These are phyloP conservation scores for Erodium texanum DNA, from an alignment of 441 rosid genomes.

Conservation along the genomic window DNA sequence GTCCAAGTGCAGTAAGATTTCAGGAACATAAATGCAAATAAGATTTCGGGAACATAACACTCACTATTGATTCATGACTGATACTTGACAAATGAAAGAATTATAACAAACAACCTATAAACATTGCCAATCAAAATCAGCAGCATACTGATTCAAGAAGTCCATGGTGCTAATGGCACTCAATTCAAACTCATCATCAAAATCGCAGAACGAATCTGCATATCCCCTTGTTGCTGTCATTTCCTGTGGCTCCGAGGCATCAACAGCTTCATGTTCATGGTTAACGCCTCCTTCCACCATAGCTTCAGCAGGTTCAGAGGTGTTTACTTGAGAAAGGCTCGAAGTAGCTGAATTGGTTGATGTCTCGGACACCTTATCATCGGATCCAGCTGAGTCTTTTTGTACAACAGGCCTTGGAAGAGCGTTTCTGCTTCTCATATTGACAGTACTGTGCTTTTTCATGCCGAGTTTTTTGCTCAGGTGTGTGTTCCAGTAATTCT, in stretches of 20 bases:
- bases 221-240: neutral
- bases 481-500: conserved; percentile 80
- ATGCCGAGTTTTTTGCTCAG: conserved; percentile 50
- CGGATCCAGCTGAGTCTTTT: conserved; percentile 14
- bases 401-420: conserved; percentile 18
- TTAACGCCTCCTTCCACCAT: conserved; percentile 8
- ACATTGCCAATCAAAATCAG: conserved; percentile 19
- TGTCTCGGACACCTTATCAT: neutral
- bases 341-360: conserved; percentile 17
- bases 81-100: neutral
- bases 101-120: neutral
- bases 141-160: conserved; percentile 30
- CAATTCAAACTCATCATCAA: conserved; percentile 30
- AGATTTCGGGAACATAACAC: neutral
- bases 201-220: conserved; percentile 8
- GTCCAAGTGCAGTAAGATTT: neutral
- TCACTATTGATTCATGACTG: too few species aligned
- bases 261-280: conserved; percentile 18
- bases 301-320: conserved; percentile 13
- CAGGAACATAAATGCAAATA: too few species aligned
- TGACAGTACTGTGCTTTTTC: conserved; percentile 18
- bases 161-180: conserved; percentile 31
- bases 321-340: conserved; percentile 8
- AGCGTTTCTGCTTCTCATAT: neutral
- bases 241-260: conserved; percentile 12